A percentile compares a stretch with the other conserved stretches of the same genome.
Evolutionary conservation across 2,329 filamentous ascomycete genomes (phyloP).

Genomic region (Calonectria pauciramosa): DNA sequence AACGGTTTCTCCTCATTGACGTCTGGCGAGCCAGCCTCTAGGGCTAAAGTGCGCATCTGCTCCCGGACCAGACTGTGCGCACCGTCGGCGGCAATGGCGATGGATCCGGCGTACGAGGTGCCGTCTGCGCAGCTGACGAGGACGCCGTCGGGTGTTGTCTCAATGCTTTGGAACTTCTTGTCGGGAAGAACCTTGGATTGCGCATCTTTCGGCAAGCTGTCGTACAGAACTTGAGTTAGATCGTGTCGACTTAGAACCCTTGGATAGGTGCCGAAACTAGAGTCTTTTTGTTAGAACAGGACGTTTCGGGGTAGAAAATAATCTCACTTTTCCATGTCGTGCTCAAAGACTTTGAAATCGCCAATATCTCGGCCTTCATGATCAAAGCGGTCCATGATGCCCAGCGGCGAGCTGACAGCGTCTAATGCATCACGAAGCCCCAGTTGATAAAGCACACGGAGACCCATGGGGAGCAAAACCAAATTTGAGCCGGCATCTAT

Average conservation of each 20-base stretch:
- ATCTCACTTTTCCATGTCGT: slow-evolving; percentile 44
- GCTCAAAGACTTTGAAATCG: slow-evolving; percentile 38
- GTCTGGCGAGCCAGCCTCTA: slow-evolving; percentile 24
- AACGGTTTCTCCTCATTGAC: slow-evolving; percentile 49
- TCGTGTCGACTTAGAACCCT: slow-evolving; percentile 52
- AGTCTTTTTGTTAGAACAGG: neutral
- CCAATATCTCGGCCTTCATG: slow-evolving; percentile 45
- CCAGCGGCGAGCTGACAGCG: slow-evolving; percentile 38
- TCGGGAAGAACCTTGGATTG: slow-evolving; percentile 46
- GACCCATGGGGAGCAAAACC: slow-evolving; percentile 45
- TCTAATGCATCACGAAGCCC: slow-evolving; percentile 43
- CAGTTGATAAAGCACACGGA: slow-evolving; percentile 52
- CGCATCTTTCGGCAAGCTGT: slow-evolving; percentile 41
- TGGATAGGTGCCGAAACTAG: slow-evolving; percentile 44
- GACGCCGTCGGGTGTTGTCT: slow-evolving; percentile 40
- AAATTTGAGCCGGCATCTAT: slow-evolving; percentile 49
- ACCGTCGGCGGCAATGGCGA: slow-evolving; percentile 61
- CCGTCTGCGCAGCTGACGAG: slow-evolving; percentile 52
- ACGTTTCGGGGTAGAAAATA: rapidly evolving
- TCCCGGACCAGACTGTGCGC: slow-evolving; percentile 53
- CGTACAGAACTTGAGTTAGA: slow-evolving; percentile 50
- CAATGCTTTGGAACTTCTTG: slow-evolving; percentile 43
- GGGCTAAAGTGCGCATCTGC: slow-evolving; percentile 51
- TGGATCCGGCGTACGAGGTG: slow-evolving; percentile 47
- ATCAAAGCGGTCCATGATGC: slow-evolving; percentile 41